phyloP scores from a whole-genome alignment of 441 rosid genomes.

The Cnidoscolus chayamansa region DNA sequence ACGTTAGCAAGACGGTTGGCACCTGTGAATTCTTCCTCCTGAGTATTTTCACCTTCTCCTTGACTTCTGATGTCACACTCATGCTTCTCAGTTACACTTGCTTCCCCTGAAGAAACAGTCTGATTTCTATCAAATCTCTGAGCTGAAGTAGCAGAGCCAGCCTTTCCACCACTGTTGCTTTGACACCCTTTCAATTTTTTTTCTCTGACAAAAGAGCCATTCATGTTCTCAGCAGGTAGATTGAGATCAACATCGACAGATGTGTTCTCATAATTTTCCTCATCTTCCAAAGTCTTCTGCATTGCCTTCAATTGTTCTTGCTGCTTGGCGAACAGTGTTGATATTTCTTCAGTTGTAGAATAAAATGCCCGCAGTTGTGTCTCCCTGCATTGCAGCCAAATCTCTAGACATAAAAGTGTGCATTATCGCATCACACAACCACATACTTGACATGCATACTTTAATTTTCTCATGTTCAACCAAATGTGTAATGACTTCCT shows the following conservation, averaged over 20 bases:
- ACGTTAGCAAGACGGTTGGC: constrained; percentile 39
- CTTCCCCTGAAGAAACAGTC: constrained; percentile 41
- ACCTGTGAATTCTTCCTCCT: constrained; percentile 68
- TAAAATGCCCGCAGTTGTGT: constrained; percentile 86
- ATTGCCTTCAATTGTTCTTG: constrained; percentile 94
- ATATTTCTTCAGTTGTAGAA: constrained; percentile 90
- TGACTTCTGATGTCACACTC: constrained; percentile 73
- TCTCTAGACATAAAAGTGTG: not conserved
- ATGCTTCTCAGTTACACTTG: constrained; percentile 81
- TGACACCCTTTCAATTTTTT: constrained; percentile 29
- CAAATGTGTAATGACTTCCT: too few relatives aligned
- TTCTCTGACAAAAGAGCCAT: constrained; percentile 29
- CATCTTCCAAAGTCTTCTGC: constrained; percentile 91
- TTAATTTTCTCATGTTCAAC: too few relatives aligned
- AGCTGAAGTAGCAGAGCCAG: constrained; percentile 48
- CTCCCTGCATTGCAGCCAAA: constrained; percentile 56
- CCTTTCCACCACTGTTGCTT: constrained; percentile 33
- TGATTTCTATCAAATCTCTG: constrained; percentile 40
- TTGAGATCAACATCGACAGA: constrained; percentile 65
- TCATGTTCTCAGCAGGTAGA: constrained; percentile 30
- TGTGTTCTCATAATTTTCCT: constrained; percentile 77
- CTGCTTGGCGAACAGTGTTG: constrained; percentile 71
- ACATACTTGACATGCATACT: too few relatives aligned
- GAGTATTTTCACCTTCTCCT: constrained; percentile 63
- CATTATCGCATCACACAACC: not conserved